These are phyloP conservation scores for Asterella californica DNA, from an alignment of 225 moss, liverwort and hornwort species.

Conservation along the genomic window DNA sequence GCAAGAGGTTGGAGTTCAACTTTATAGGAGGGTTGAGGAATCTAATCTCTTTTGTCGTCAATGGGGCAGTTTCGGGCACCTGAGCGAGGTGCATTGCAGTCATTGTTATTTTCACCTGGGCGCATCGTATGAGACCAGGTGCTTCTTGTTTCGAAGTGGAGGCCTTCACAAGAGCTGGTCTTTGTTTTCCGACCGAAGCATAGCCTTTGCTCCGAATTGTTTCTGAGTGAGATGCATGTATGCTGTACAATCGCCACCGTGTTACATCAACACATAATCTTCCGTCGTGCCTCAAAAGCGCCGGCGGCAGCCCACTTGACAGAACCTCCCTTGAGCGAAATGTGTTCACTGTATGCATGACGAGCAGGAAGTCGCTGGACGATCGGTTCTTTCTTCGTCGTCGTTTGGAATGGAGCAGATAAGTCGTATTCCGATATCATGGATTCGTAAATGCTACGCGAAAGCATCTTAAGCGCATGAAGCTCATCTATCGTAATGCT, in stretches of 20 bases:
- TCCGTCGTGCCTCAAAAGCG: neutral
- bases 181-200: neutral
- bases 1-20: neutral
- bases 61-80: neutral
- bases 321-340: too few species aligned
- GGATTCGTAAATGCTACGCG: too few species aligned
- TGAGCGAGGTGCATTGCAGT: neutral
- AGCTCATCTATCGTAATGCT: too few species aligned
- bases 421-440: too few species aligned
- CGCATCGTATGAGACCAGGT: neutral
- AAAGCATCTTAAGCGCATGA: too few species aligned
- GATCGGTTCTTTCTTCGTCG: too few species aligned
- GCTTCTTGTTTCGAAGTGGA: neutral
- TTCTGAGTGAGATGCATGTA: neutral
- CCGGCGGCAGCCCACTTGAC: neutral
- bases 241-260: conserved; percentile 7
- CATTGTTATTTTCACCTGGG: neutral
- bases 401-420: too few species aligned
- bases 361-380: too few species aligned
- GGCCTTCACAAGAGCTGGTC: neutral
- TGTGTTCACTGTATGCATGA: too few species aligned
- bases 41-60: neutral
- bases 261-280: neutral
- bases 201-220: neutral
- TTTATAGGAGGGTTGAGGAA: neutral